Evolutionary conservation across 176 grass and related monocot genomes (phyloP).

Genomic region (Elymus sibiricus): DNA sequence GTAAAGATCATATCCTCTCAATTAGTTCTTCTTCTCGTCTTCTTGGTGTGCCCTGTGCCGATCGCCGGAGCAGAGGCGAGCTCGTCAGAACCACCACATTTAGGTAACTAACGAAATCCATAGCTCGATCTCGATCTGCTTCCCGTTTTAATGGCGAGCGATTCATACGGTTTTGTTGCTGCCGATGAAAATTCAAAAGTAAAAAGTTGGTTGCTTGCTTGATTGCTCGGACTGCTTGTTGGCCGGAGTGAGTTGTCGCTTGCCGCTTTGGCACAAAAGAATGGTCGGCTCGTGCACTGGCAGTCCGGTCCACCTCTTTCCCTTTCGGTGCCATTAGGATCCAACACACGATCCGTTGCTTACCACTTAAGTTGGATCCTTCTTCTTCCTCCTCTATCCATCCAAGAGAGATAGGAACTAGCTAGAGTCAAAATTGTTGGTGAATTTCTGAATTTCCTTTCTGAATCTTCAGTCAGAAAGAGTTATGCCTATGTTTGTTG

Average conservation of each 20-base stretch:
- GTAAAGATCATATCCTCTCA: neutral
- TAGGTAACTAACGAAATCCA: slow-evolving; percentile 26
- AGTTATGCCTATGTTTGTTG: neutral
- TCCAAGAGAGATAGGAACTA: neutral
- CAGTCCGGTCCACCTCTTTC: slow-evolving; percentile 44
- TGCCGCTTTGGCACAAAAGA: neutral
- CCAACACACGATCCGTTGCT: slow-evolving; percentile 24
- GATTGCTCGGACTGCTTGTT: neutral
- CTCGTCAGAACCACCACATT: neutral
- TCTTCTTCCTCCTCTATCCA: neutral
- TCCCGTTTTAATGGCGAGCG: neutral
- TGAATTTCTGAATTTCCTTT: neutral
- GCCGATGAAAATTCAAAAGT: neutral
- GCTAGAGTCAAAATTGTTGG: neutral
- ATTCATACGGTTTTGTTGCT: neutral
- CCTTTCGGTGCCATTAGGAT: slow-evolving; percentile 53
- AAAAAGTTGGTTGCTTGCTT: neutral
- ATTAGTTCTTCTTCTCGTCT: neutral
- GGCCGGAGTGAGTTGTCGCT: slow-evolving; percentile 20
- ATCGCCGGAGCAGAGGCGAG: slow-evolving; percentile 36
- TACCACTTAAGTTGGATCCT: neutral
- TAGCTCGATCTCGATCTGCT: neutral
- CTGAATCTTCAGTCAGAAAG: neutral
- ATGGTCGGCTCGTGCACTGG: slow-evolving; percentile 23
- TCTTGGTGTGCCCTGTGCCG: slow-evolving; percentile 31